phyloP scores from a whole-genome alignment of 2,329 filamentous ascomycete genomes.

The Penicillium sp. region DNA sequence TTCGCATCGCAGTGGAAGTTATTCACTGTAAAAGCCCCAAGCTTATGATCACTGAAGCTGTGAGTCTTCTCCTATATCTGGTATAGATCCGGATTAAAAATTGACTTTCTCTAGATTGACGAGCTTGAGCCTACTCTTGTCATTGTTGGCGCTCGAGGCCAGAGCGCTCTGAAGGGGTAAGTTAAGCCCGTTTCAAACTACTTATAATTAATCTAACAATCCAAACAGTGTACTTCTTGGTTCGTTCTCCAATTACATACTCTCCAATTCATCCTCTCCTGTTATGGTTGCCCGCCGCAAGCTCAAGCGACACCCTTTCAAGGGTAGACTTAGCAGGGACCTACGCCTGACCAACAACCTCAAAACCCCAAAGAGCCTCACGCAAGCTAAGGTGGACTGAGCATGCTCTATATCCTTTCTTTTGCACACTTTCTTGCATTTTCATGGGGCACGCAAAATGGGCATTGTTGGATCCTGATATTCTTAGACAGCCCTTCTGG shows the following conservation, averaged over 20 bases:
- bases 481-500: background rate
- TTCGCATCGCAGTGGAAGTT: conserved; percentile 90
- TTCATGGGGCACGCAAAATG: background rate
- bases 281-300: conserved; percentile 97
- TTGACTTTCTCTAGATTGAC: conserved; percentile 64
- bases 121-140: conserved; percentile 87
- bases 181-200: conserved; percentile 27
- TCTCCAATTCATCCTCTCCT: conserved; percentile 93
- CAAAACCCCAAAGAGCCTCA: conserved; percentile 67
- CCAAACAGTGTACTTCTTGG: conserved; percentile 77
- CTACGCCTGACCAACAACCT: conserved; percentile 81
- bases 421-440: background rate
- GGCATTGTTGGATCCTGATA: background rate
- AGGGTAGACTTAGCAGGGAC: conserved; percentile 58
- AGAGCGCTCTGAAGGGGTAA: conserved; percentile 90
- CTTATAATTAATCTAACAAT: conserved; percentile 4
- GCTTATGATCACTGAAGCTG: conserved; percentile 91
- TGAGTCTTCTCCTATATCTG: conserved; percentile 38
- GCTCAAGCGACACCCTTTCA: conserved; percentile 81
- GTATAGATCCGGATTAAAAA: conserved; percentile 2
- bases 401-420: background rate
- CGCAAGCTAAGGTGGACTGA: conserved; percentile 74
- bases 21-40: conserved; percentile 98
- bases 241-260: conserved; percentile 95
- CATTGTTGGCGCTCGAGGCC: conserved; percentile 85